Conservation (phyloP, 1,139 yeast genomes). For the Lodderomyces parapsilosis region DNA sequence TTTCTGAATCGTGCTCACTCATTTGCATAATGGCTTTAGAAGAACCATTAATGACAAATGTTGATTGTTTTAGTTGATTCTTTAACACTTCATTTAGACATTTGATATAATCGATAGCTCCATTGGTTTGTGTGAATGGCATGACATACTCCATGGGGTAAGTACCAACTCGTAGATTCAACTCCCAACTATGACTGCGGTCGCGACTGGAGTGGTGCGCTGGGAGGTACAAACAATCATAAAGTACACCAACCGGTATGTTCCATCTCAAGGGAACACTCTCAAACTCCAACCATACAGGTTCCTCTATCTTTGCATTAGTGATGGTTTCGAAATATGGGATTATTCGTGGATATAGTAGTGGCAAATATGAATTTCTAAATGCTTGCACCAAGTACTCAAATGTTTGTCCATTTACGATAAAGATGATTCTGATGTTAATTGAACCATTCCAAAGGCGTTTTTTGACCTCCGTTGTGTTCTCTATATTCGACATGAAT, state of each 20-base stretch:
- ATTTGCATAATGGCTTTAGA: slow-evolving; percentile 75
- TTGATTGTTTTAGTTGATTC: slow-evolving; percentile 78
- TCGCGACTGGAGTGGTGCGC: slow-evolving; percentile 4
- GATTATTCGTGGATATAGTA: slow-evolving; percentile 40
- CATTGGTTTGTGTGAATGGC: slow-evolving; percentile 32
- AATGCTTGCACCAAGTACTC: slow-evolving; percentile 25
- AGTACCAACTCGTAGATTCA: slow-evolving; percentile 36
- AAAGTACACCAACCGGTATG: slow-evolving; percentile 70
- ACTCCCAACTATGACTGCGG: slow-evolving; percentile 40
- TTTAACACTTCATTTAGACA: slow-evolving; percentile 56
- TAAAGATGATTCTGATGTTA: slow-evolving; percentile 38
- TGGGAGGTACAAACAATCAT: slow-evolving; percentile 48
- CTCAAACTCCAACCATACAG: slow-evolving; percentile 66
- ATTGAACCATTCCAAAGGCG: slow-evolving; percentile 58
- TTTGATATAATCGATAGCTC: slow-evolving; percentile 22
- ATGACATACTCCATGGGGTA: slow-evolving; percentile 57
- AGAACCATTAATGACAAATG: slow-evolving; percentile 69
- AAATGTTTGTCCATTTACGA: slow-evolving; percentile 6
- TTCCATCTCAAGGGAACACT: slow-evolving; percentile 73
- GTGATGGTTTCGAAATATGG: slow-evolving; percentile 40
- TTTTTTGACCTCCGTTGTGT: slow-evolving; percentile 24
- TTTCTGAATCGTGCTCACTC: slow-evolving; percentile 56
- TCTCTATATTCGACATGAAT: slow-evolving; percentile 1
- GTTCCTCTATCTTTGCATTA: slow-evolving; percentile 11
- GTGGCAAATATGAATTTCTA: slow-evolving; percentile 61